phyloP scores from a whole-genome alignment of 179 eudicot species.

The Spergularia azorica region DNA sequence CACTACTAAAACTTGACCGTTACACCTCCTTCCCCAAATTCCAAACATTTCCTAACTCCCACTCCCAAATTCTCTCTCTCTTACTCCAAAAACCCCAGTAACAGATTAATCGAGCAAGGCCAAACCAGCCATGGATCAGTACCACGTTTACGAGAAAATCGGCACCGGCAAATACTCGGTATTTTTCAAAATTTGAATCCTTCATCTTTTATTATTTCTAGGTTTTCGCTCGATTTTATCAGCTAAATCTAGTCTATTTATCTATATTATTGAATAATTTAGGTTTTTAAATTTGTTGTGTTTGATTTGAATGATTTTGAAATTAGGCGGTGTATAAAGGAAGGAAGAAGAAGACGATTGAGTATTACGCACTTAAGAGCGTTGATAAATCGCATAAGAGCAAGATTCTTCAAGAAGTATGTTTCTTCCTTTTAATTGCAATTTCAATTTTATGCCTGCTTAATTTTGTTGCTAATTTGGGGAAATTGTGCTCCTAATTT shows the following conservation, averaged over 20 bases:
- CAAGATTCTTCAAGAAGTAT: slow-evolving; percentile 95
- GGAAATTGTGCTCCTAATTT: too few species aligned
- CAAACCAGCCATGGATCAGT: slow-evolving; percentile 58
- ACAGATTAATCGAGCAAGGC: background rate
- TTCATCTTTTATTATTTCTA: background rate
- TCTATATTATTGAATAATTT: too few species aligned
- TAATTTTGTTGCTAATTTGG: too few species aligned
- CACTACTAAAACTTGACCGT: background rate
- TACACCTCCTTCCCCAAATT: background rate
- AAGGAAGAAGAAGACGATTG: slow-evolving; percentile 88
- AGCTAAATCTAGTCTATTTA: too few species aligned
- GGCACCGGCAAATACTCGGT: slow-evolving; percentile 91
- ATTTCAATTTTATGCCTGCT: background rate
- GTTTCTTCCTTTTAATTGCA: slow-evolving; percentile 16
- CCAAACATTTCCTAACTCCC: background rate
- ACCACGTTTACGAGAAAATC: slow-evolving; percentile 84
- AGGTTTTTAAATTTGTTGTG: background rate
- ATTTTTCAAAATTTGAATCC: background rate
- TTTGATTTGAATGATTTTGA: background rate
- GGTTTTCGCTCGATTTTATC: background rate
- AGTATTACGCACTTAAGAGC: slow-evolving; percentile 85
- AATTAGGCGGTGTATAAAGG: slow-evolving; percentile 86
- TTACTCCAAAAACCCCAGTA: slow-evolving; percentile 4
- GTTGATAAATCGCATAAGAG: slow-evolving; percentile 81
- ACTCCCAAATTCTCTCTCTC: background rate